Percentiles rank a stretch among this genome's conserved stretches.
phyloP scores from a whole-genome alignment of 2,329 filamentous ascomycete genomes.

The Rhynchosporium agropyri region DNA sequence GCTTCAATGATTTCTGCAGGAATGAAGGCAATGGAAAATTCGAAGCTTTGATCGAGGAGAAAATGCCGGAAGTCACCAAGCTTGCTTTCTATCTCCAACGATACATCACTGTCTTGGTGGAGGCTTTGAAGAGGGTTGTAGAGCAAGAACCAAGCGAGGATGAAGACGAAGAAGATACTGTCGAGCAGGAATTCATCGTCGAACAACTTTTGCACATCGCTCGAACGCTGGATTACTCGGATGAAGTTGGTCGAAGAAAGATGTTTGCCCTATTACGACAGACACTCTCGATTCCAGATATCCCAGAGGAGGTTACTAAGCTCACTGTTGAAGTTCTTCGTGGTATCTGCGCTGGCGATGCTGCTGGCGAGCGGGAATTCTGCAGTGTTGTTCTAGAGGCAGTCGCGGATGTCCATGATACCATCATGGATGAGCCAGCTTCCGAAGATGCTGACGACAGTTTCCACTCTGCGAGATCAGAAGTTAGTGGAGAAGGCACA shows the following conservation, averaged over 20 bases:
- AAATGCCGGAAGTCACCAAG: slow-evolving; percentile 91
- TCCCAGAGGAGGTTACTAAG: slow-evolving; percentile 91
- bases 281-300: slow-evolving; percentile 78
- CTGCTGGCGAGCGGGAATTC: slow-evolving; percentile 78
- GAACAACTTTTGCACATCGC: slow-evolving; percentile 94
- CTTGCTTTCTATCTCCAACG: slow-evolving; percentile 85
- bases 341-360: slow-evolving; percentile 76
- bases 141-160: slow-evolving; percentile 57
- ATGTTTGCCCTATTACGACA: slow-evolving; percentile 93
- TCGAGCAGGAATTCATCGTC: slow-evolving; percentile 92
- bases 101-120: slow-evolving; percentile 71
- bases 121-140: slow-evolving; percentile 61
- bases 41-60: slow-evolving; percentile 80
- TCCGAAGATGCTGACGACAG: slow-evolving; percentile 71
- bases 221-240: slow-evolving; percentile 91
- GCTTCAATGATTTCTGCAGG: slow-evolving; percentile 92
- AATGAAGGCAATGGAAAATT: slow-evolving; percentile 73
- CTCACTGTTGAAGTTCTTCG: slow-evolving; percentile 81
- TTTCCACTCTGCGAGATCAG: slow-evolving; percentile 91
- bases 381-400: slow-evolving; percentile 87
- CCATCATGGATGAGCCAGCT: slow-evolving; percentile 72
- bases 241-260: slow-evolving; percentile 91
- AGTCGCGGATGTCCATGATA: slow-evolving; percentile 95
- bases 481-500: slow-evolving; percentile 70
- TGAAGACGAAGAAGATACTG: slow-evolving; percentile 77